phyloP scores from a whole-genome alignment of 2,329 filamentous ascomycete species.

The Hypocreales sp. region DNA sequence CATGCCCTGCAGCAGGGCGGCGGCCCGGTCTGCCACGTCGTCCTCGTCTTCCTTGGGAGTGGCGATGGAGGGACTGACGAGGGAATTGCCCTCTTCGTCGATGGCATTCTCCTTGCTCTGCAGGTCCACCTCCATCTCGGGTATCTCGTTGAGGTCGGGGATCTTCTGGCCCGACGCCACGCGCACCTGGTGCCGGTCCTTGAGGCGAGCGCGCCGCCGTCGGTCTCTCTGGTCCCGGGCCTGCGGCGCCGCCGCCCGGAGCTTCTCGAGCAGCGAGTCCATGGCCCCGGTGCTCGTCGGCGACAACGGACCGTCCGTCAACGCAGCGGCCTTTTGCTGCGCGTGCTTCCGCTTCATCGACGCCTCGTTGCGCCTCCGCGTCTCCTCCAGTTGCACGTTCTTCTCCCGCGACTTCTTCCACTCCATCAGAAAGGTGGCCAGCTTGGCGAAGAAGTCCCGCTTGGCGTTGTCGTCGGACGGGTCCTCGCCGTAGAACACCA shows the following conservation, averaged over 20 bases:
- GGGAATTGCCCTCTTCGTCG: conserved; percentile 32
- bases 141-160: conserved; percentile 50
- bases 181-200: conserved; percentile 80
- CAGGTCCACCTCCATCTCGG: conserved; percentile 32
- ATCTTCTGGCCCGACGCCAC: conserved; percentile 80
- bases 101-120: conserved; percentile 19
- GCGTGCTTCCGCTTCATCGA: conserved; percentile 83
- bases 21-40: conserved; percentile 75
- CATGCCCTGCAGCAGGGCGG: conserved; percentile 70
- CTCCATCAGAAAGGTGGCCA: conserved; percentile 77
- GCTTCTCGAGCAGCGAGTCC: conserved; percentile 88
- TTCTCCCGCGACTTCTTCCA: conserved; percentile 96
- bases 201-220: conserved; percentile 70
- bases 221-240: conserved; percentile 79
- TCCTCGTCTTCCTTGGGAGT: conserved; percentile 36
- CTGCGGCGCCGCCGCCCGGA: conserved; percentile 84
- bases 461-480: conserved; percentile 81
- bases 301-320: conserved; percentile 35
- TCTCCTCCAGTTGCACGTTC: conserved; percentile 74
- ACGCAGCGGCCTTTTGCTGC: conserved; percentile 39
- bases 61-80: conserved; percentile 33
- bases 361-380: conserved; percentile 69
- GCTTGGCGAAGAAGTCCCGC: conserved; percentile 87
- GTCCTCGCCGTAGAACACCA: conserved; percentile 94
- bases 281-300: conserved; percentile 76